Conservation (phyloP, 805 yeast genomes). For the Sugiyamaella qingdaonensis region DNA sequence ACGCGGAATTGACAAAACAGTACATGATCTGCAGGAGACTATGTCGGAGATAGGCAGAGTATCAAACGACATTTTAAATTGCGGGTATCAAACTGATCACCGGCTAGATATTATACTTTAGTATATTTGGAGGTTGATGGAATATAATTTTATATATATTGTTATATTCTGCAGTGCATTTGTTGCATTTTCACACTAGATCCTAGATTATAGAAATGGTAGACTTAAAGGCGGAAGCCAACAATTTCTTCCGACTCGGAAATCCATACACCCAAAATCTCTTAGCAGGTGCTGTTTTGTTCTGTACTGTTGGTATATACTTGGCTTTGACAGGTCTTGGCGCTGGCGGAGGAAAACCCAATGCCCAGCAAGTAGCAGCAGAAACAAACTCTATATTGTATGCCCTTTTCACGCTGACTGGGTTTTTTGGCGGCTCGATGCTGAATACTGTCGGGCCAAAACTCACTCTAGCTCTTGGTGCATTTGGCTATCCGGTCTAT, state of each 20-base stretch:
- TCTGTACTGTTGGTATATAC: constrained; percentile 5
- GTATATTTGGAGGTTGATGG: too few relatives aligned
- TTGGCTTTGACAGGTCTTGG: constrained; percentile 6
- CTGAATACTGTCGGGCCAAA: constrained; percentile 47
- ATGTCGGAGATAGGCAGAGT: too few relatives aligned
- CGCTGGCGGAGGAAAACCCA: constrained; percentile 9
- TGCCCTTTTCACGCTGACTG: constrained; percentile 23
- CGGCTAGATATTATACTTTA: too few relatives aligned
- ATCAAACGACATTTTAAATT: too few relatives aligned
- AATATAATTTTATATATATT: too few relatives aligned
- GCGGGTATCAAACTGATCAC: too few relatives aligned
- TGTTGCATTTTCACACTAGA: too few relatives aligned
- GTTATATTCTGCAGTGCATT: too few relatives aligned
- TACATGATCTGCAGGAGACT: too few relatives aligned
- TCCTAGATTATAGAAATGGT: too few relatives aligned
- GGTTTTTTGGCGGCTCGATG: constrained; percentile 55
- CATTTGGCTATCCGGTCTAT: constrained; percentile 44
- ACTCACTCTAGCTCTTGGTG: constrained; percentile 40
- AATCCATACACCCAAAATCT: constrained; percentile 2
- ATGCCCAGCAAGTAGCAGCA: constrained; percentile 4
- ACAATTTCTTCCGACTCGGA: not conserved
- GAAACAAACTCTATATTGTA: constrained; percentile 2
- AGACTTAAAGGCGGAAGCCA: not conserved
- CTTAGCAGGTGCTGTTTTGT: not conserved
- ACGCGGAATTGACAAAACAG: too few relatives aligned